Base-by-base conservation (phyloP, 805 yeast species). In the Komagataella phaffii region DNA sequence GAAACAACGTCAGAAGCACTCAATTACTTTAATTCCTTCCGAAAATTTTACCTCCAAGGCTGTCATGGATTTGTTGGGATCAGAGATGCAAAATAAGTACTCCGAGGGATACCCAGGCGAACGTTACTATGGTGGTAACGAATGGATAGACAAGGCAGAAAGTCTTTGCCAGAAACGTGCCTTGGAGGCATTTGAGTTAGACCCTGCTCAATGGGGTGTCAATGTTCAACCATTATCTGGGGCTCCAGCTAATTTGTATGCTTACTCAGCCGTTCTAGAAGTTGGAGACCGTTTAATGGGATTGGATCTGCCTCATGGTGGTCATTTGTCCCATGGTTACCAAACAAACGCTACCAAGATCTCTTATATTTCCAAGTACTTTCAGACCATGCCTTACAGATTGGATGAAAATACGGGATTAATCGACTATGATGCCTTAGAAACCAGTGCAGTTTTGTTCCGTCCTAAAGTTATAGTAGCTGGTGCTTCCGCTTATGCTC, bases 21-120 rank as follows among this genome's bases (percentile, higher is more conserved):
- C 96, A 24, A 83, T 91, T 64, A 89, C 91, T 46, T 75, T 91
- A 68, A 91, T 91, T 67, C 96, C 99, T 18, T 85, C 95, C 47
- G 99, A 91, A 68, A 91, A 91, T 71, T 91, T 90, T 77, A 91
- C 99, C 52, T 86, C 97, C 49, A 86, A 84, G 59, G 84, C 96
- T 21, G 99, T 91, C 36, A 86, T 91, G 80, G 96, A 91, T 66
- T 80, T 88, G 49, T 76, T 91, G 62, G 98, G 98, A 57, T 85
- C 96, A 24, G 96, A 88, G 66, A 88, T 91, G 96, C 90, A 87
- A 69, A 91, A 91, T 79, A 91, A 91, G 74, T 91, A 91, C 73
- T 89, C 97, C 8, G 99, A 91, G 71, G 98, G 98, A 57, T 91
- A 91, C 71, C 99, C 99, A 46, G 96, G 96, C 58, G 96, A 89